Conservation (phyloP, 441 rosid species). For the Capsella rubella region DNA sequence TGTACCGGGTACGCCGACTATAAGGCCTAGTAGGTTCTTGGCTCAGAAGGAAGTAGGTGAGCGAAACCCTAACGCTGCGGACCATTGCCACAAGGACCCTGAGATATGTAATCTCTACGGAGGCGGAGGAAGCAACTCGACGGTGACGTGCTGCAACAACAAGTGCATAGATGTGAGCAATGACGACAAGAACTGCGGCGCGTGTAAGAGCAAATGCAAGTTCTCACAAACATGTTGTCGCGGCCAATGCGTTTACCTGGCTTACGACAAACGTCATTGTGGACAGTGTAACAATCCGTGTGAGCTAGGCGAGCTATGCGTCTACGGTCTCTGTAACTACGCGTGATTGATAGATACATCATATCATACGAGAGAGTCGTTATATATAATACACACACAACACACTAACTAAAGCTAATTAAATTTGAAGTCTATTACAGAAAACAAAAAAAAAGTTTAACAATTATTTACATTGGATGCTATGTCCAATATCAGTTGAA, state of each 20-base stretch:
- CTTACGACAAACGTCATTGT: slow-evolving; percentile 59
- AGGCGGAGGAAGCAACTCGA: slow-evolving; percentile 47
- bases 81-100: slow-evolving; percentile 60
- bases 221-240: slow-evolving; percentile 55
- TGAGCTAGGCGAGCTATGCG: slow-evolving; percentile 41
- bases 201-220: slow-evolving; percentile 59
- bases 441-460: neutral
- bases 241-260: slow-evolving; percentile 50
- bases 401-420: slow-evolving; percentile 8
- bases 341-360: slow-evolving; percentile 37
- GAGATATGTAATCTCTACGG: slow-evolving; percentile 46
- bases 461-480: neutral
- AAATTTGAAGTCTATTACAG: neutral
- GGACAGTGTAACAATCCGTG: slow-evolving; percentile 57
- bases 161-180: slow-evolving; percentile 52
- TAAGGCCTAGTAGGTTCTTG: slow-evolving; percentile 60
- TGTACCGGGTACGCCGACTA: slow-evolving; percentile 35
- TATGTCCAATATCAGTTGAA: neutral
- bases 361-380: neutral
- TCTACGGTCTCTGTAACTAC: slow-evolving; percentile 59
- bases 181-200: slow-evolving; percentile 56
- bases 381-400: neutral
- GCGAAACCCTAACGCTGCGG: slow-evolving; percentile 57
- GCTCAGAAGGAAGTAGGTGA: slow-evolving; percentile 37
- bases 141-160: slow-evolving; percentile 58